Evolutionary conservation across 1,284 basidiomycete genomes (phyloP).

Genomic region (Cutaneotrichosporon sp.): DNA sequence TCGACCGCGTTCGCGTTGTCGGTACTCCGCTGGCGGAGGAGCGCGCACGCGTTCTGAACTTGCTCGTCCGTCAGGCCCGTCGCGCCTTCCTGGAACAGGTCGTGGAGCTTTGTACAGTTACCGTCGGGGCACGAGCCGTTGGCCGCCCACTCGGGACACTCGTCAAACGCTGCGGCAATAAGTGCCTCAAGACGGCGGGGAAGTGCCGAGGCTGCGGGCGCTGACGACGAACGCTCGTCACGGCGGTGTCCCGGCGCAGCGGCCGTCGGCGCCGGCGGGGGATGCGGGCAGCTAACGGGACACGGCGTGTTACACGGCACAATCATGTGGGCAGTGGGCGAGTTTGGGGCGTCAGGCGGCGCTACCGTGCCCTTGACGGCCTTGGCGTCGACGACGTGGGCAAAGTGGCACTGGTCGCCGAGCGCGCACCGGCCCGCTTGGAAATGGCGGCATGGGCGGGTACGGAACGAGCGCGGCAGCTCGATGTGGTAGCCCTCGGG

Average conservation of each 20-base stretch:
- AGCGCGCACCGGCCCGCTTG: slow-evolving; percentile 37
- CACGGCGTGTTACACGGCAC: not conserved
- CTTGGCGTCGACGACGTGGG: slow-evolving; percentile 27
- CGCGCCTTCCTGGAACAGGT: not conserved
- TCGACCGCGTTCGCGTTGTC: slow-evolving; percentile 3
- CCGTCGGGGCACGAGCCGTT: slow-evolving; percentile 8
- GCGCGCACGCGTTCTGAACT: slow-evolving; percentile 16
- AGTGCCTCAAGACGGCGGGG: not conserved
- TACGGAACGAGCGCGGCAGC: slow-evolving; percentile 41
- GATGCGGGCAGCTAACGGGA: not conserved
- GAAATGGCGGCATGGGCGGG: slow-evolving; percentile 42
- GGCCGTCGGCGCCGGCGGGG: not conserved
- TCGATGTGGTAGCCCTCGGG: slow-evolving; percentile 25
- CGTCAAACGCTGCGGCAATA: not conserved
- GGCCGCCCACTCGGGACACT: not conserved
- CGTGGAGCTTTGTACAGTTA: slow-evolving; percentile 3
- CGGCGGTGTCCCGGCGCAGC: too few relatives aligned
- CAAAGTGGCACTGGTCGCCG: slow-evolving; percentile 45
- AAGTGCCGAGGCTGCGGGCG: not conserved
- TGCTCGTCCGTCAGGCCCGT: slow-evolving; percentile 23
- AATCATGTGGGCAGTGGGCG: not conserved
- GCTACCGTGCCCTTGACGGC: not conserved
- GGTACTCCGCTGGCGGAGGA: slow-evolving; percentile 5
- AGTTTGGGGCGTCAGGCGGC: not conserved
- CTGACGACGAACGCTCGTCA: not conserved